Percentiles rank a stretch among this genome's conserved stretches.
phyloP scores from a whole-genome alignment of 208 protist species.

The Wallacemonas sp. region DNA sequence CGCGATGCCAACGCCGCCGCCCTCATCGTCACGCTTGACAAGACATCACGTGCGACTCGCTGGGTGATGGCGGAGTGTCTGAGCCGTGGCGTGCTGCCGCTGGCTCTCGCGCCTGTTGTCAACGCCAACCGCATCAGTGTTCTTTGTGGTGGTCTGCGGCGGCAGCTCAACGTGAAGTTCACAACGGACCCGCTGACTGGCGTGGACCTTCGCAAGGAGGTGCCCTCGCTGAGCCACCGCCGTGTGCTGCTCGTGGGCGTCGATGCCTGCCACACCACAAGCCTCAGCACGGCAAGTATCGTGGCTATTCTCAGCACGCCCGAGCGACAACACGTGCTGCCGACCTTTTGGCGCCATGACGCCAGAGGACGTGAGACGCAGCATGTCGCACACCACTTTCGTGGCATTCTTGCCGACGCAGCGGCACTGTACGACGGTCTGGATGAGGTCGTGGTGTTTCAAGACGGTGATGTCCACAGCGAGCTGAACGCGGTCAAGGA shows the following conservation, averaged over 20 bases:
- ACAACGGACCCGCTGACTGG: conserved; percentile 69
- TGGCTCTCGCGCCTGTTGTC: conserved; percentile 44
- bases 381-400: conserved; percentile 62
- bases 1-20: conserved; percentile 59
- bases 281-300: conserved; percentile 58
- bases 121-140: conserved; percentile 34
- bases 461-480: conserved; percentile 87
- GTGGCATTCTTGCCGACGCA: conserved; percentile 34
- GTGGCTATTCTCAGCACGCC: conserved; percentile 70
- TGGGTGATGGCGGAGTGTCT: conserved; percentile 84
- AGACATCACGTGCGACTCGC: conserved; percentile 56
- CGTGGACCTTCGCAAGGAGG: conserved; percentile 59
- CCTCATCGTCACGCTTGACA: conserved; percentile 60
- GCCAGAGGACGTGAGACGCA: conserved; percentile 62
- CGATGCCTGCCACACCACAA: conserved; percentile 84
- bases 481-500: conserved; percentile 64
- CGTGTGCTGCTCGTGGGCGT: conserved; percentile 79
- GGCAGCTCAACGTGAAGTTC: conserved; percentile 58
- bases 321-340: conserved; percentile 58
- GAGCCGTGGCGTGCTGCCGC: conserved; percentile 63
- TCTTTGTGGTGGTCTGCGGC: conserved; percentile 36
- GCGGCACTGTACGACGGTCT: conserved; percentile 51
- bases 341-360: conserved; percentile 80
- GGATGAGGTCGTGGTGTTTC: conserved; percentile 88
- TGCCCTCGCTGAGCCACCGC: conserved; percentile 55